Conservation (phyloP, 192 early-diverging fungal genomes). For the Gamsiella multidivaricata region DNA sequence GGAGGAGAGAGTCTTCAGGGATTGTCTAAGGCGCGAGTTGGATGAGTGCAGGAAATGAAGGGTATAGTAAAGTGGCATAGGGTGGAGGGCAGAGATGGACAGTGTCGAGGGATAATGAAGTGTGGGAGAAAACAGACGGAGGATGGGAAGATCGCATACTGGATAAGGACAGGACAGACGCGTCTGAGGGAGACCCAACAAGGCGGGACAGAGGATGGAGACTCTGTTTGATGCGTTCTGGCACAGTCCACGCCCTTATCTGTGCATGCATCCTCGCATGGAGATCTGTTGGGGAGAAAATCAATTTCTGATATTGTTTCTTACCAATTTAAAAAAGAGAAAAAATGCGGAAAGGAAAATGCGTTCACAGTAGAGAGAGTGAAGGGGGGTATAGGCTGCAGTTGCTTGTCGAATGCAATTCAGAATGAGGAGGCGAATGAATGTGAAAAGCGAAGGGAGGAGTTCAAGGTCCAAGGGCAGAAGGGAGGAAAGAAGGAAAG, state of each 20-base stretch:
- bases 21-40: no score
- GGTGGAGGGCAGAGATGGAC: background rate
- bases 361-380: no score
- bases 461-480: no score
- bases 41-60: no score
- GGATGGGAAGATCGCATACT: background rate
- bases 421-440: background rate
- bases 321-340: constrained; percentile 1
- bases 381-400: no score
- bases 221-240: no score
- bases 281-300: background rate
- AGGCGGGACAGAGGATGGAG: background rate
- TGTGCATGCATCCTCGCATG: background rate
- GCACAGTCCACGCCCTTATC: no score
- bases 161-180: background rate
- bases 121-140: background rate
- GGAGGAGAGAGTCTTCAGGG: no score
- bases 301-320: background rate
- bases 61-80: background rate
- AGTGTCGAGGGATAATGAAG: background rate
- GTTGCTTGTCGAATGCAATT: background rate
- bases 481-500: no score
- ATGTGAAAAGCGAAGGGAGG: no score
- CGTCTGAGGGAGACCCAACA: constrained; percentile 1
- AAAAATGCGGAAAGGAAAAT: no score